Conservation (phyloP, 371 early-diverging fungal genomes). For the Mucor velutinosus region DNA sequence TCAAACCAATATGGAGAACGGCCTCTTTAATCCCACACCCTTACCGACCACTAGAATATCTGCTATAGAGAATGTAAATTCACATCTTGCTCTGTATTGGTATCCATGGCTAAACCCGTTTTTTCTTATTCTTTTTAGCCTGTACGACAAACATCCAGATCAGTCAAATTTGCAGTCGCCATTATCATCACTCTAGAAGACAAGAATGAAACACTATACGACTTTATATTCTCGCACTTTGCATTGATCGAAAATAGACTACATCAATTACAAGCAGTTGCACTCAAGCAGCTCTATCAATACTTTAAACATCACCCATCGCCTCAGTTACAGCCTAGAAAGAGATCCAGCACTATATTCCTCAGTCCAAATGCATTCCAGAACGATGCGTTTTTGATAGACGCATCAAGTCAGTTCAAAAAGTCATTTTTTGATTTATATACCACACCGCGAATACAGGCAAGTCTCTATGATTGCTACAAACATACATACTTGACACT, state of each 20-base stretch:
- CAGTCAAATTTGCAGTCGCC: slow-evolving; percentile 64
- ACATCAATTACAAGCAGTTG: slow-evolving; percentile 61
- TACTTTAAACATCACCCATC: slow-evolving; percentile 34
- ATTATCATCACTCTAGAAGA: slow-evolving; percentile 59
- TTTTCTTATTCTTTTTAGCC: slow-evolving; percentile 25
- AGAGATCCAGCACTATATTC: slow-evolving; percentile 31
- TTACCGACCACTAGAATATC: slow-evolving; percentile 43
- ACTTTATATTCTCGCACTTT: slow-evolving; percentile 70
- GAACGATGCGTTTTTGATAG: slow-evolving; percentile 48
- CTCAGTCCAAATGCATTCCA: slow-evolving; percentile 53
- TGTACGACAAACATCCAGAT: slow-evolving; percentile 44
- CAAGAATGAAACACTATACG: slow-evolving; percentile 52
- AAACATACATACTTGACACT: neutral
- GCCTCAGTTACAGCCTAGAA: slow-evolving; percentile 27
- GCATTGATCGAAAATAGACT: slow-evolving; percentile 63
- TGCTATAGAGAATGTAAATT: slow-evolving; percentile 18
- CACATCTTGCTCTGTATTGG: neutral
- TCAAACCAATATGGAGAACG: slow-evolving; percentile 69
- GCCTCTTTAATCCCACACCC: slow-evolving; percentile 64
- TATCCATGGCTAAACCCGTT: neutral
- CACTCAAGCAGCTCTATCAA: slow-evolving; percentile 49
- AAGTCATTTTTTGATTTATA: slow-evolving; percentile 56
- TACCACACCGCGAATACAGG: slow-evolving; percentile 64
- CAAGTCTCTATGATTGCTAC: slow-evolving; percentile 12
- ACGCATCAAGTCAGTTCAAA: slow-evolving; percentile 57